Evolutionary conservation across 2,329 filamentous ascomycete genomes (phyloP).

Genomic region (Neonectria sp.): DNA sequence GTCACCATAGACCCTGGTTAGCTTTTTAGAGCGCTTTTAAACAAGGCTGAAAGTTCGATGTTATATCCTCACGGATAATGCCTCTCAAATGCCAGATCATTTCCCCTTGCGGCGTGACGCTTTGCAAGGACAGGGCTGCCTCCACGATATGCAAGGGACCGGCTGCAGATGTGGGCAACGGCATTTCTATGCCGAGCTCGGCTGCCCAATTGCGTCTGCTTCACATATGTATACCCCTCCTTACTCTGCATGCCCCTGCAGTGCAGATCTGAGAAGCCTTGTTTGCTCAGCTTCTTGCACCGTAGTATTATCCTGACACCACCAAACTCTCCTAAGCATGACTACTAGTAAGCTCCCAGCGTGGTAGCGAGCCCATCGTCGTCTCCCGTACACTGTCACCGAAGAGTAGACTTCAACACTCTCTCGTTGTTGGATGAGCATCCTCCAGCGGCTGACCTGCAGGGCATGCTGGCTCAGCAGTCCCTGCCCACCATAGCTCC

Average conservation of each 20-base stretch:
- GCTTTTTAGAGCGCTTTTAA: too few species aligned
- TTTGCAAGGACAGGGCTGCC: neutral
- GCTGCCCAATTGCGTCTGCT: neutral
- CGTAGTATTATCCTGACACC: conserved; percentile 1
- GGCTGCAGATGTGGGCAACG: neutral
- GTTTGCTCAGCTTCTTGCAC: neutral
- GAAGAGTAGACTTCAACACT: neutral
- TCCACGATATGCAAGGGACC: neutral
- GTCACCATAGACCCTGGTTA: too few species aligned
- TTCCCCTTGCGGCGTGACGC: neutral
- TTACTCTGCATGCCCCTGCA: neutral
- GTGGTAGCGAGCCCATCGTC: neutral
- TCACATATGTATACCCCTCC: conserved; percentile 16
- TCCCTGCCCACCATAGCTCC: conserved; percentile 14
- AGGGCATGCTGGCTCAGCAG: conserved; percentile 21
- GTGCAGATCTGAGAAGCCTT: conserved; percentile 10
- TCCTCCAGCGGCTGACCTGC: conserved; percentile 18
- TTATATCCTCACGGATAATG: neutral
- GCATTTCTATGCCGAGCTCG: neutral
- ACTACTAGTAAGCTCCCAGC: conserved; percentile 12
- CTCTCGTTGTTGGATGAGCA: conserved; percentile 4
- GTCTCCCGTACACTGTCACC: conserved; percentile 12
- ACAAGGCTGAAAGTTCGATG: neutral
- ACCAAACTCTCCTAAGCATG: conserved; percentile 4
- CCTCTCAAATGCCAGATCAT: neutral